phyloP scores from a whole-genome alignment of 1,284 basidiomycete species.

The Ceratobasidium sp. region DNA sequence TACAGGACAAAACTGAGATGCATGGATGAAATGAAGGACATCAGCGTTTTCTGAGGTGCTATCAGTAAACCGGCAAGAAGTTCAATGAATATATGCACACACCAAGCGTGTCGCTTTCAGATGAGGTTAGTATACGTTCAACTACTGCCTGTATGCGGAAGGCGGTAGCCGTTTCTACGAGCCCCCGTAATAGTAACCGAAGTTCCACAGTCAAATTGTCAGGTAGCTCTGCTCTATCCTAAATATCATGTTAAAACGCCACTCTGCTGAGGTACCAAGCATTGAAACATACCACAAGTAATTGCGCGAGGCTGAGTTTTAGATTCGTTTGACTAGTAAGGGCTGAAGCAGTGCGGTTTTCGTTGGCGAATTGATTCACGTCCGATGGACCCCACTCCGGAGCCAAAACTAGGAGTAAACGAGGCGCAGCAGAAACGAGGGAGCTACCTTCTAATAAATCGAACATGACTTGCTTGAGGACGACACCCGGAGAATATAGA shows the following conservation, averaged over 20 bases:
- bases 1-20: slow-evolving; percentile 9
- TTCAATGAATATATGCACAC: neutral
- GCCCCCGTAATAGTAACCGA: neutral
- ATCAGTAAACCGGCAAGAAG: neutral
- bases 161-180: slow-evolving; percentile 10
- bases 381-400: slow-evolving; percentile 9
- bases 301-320: slow-evolving; percentile 29
- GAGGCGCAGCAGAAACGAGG: slow-evolving; percentile 17
- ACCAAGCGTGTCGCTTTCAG: neutral
- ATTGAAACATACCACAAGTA: slow-evolving; percentile 23
- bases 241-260: neutral
- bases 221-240: slow-evolving; percentile 11
- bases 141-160: neutral
- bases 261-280: neutral
- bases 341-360: neutral
- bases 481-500: slow-evolving; percentile 14
- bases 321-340: slow-evolving; percentile 20
- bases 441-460: neutral
- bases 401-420: slow-evolving; percentile 12
- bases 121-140: neutral
- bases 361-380: neutral
- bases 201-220: slow-evolving; percentile 1
- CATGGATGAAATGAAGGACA: slow-evolving; percentile 22
- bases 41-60: neutral
- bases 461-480: slow-evolving; percentile 7